Percentiles rank a stretch among this genome's conserved stretches.
Conservation (phyloP, 2,329 filamentous ascomycete genomes). For the Fusarium subglutinans region DNA sequence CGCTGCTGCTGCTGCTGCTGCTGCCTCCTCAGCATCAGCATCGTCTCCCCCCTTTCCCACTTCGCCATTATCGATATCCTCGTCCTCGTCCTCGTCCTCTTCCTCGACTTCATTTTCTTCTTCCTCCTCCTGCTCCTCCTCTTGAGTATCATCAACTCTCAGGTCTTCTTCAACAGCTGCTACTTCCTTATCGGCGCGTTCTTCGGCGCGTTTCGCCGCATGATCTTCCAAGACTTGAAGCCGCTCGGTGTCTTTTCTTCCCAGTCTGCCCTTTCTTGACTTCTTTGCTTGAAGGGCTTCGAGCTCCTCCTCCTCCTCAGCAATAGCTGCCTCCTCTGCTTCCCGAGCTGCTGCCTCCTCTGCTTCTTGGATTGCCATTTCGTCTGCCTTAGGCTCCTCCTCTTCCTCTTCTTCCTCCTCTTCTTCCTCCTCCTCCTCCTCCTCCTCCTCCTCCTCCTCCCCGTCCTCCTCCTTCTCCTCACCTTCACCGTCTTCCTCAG, state of each 20-base stretch:
- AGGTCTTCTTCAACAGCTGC: not conserved
- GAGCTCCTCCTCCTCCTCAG: constrained; percentile 26
- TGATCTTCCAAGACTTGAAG: constrained; percentile 32
- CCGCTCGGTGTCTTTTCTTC: constrained; percentile 39
- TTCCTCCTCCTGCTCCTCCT: constrained; percentile 33
- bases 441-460: not conserved
- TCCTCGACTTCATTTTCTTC: constrained; percentile 28
- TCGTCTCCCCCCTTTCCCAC: not conserved
- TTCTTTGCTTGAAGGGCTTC: constrained; percentile 34
- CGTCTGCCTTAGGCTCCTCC: not conserved
- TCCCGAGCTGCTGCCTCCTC: constrained; percentile 32
- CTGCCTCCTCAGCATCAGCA: not conserved
- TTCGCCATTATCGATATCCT: not conserved
- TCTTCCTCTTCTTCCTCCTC: not conserved
- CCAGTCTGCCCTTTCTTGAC: constrained; percentile 35
- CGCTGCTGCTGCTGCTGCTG: not conserved
- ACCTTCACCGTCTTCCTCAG: not conserved
- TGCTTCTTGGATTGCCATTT: constrained; percentile 6
- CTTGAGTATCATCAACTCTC: constrained; percentile 21
- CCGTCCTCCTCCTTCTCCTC: not conserved
- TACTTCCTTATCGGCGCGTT: constrained; percentile 38
- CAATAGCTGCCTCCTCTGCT: constrained; percentile 30
- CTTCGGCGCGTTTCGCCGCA: constrained; percentile 24
- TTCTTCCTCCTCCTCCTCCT: not conserved
- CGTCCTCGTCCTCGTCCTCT: not conserved